These are phyloP conservation scores for Diaporthe vaccinii DNA, from an alignment of 2,329 filamentous ascomycete species.

Conservation along the genomic window DNA sequence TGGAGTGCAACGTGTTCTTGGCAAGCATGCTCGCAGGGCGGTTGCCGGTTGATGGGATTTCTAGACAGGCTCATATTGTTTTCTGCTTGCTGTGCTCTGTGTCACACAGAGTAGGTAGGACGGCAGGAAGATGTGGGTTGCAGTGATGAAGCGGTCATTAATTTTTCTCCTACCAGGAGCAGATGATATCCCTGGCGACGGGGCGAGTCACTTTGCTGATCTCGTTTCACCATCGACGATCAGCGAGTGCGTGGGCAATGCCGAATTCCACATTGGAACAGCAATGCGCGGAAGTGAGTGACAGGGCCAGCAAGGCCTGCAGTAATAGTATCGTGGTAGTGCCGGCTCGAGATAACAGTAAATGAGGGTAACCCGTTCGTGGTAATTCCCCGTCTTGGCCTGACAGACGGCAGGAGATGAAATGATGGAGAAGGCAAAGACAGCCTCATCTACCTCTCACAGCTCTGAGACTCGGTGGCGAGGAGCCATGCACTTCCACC, in stretches of 20 bases:
- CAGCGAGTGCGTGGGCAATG: constrained; percentile 38
- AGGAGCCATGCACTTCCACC: not conserved
- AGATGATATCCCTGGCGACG: constrained; percentile 36
- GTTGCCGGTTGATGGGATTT: constrained; percentile 15
- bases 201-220: constrained; percentile 38
- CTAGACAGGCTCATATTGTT: not conserved
- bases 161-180: constrained; percentile 25
- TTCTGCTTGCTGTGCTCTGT: constrained; percentile 12
- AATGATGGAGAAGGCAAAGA: constrained; percentile 26
- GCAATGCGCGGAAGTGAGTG: constrained; percentile 3
- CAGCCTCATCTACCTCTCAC: constrained; percentile 29
- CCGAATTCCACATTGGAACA: constrained; percentile 20
- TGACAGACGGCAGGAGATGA: constrained; percentile 31
- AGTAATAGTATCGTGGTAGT: constrained; percentile 10
- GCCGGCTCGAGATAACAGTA: constrained; percentile 28
- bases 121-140: constrained; percentile 10
- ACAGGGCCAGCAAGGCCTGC: constrained; percentile 10
- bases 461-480: constrained; percentile 20
- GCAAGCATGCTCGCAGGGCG: constrained; percentile 5
- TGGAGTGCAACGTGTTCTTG: constrained; percentile 19
- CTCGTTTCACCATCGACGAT: constrained; percentile 42
- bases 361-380: constrained; percentile 23
- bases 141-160: constrained; percentile 26
- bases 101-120: constrained; percentile 11
- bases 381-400: constrained; percentile 28